A percentile compares a stretch with the other conserved stretches of the same genome.
phyloP scores from a whole-genome alignment of 345 rosid genomes.

The Lumnitzera littorea region DNA sequence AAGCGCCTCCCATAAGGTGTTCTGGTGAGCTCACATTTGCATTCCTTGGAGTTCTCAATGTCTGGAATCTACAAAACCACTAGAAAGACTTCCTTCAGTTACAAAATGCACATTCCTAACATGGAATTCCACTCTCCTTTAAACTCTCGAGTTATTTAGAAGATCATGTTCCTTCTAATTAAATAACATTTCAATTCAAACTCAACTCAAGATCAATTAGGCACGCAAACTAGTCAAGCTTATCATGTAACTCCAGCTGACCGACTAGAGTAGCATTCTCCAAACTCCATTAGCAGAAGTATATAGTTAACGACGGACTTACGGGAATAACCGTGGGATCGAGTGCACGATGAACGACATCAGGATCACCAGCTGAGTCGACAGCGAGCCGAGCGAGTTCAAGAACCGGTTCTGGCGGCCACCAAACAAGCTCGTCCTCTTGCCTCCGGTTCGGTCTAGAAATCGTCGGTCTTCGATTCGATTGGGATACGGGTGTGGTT shows the following conservation, averaged over 20 bases:
- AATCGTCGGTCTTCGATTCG: not conserved
- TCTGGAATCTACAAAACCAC: constrained; percentile 51
- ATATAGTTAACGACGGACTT: constrained; percentile 4
- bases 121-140: too few relatives aligned
- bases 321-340: constrained; percentile 69
- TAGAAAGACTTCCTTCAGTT: not conserved
- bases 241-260: too few relatives aligned
- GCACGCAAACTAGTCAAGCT: too few relatives aligned
- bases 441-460: constrained; percentile 15
- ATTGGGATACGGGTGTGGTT: not conserved
- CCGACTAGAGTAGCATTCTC: too few relatives aligned
- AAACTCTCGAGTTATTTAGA: too few relatives aligned
- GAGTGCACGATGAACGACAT: constrained; percentile 49
- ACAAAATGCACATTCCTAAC: not conserved
- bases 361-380: constrained; percentile 85
- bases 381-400: constrained; percentile 84
- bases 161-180: too few relatives aligned
- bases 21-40: constrained; percentile 59
- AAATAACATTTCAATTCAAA: too few relatives aligned
- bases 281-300: not conserved
- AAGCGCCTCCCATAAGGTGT: constrained; percentile 76
- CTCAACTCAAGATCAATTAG: too few relatives aligned
- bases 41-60: constrained; percentile 37
- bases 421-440: constrained; percentile 65
- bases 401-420: constrained; percentile 81